phyloP scores from a whole-genome alignment of 805 yeast species.

The Wickerhamiella alocasiicola region DNA sequence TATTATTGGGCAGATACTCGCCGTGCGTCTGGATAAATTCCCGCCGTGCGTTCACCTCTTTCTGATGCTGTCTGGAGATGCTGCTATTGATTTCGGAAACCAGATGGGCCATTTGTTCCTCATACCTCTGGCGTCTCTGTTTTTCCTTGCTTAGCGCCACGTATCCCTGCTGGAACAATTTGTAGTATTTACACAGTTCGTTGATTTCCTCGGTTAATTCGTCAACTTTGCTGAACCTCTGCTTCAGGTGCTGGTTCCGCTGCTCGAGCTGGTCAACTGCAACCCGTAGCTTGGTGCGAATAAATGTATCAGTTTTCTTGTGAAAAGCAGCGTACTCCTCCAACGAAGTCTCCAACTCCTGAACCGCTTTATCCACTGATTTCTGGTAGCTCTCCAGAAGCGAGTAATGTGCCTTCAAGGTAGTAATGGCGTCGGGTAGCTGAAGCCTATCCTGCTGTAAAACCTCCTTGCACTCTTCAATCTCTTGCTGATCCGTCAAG shows the following conservation, averaged over 20 bases:
- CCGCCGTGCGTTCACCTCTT: conserved; percentile 35
- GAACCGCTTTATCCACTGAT: conserved; percentile 9
- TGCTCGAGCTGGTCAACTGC: conserved; percentile 19
- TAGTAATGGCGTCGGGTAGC: conserved; percentile 23
- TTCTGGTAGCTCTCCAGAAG: conserved; percentile 16
- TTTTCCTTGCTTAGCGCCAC: conserved; percentile 41
- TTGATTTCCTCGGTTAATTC: conserved; percentile 28
- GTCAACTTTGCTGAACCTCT: conserved; percentile 22
- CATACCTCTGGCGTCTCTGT: conserved; percentile 36
- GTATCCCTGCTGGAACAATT: conserved; percentile 40
- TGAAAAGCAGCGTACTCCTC: conserved; percentile 7
- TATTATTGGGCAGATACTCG: conserved; percentile 43
- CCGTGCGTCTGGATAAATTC: conserved; percentile 38
- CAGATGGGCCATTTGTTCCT: conserved; percentile 31
- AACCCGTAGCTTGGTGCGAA: conserved; percentile 13
- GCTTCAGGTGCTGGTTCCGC: conserved; percentile 17
- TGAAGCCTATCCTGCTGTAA: conserved; percentile 29
- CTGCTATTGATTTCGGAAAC: conserved; percentile 33
- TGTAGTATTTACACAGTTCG: conserved; percentile 38
- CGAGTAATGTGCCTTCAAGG: conserved; percentile 5
- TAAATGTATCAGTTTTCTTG: conserved; percentile 17
- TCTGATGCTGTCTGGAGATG: conserved; percentile 30
- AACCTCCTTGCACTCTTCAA: conserved; percentile 46
- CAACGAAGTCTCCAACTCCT: conserved; percentile 18
- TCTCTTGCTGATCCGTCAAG: conserved; percentile 29